Conservation (phyloP, 2,329 filamentous ascomycete genomes). For the Helotiales sp. region DNA sequence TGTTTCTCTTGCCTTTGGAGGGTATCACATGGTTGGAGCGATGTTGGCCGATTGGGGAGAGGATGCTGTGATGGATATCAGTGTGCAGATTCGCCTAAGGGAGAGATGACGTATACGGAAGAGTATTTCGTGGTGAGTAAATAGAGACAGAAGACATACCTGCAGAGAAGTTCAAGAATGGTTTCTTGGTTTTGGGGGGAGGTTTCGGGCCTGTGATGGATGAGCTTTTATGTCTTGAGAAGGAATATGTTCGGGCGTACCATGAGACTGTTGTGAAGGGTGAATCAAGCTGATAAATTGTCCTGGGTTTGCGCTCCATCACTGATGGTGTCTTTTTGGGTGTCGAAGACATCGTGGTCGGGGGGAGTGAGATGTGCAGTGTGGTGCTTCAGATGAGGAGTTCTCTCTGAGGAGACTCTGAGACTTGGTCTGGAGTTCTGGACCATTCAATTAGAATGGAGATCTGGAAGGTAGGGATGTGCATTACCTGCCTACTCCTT, state of each 20-base stretch:
- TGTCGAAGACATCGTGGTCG: slow-evolving; percentile 5
- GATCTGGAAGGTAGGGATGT: neutral
- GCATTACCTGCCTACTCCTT: neutral
- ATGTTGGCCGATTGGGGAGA: slow-evolving; percentile 67
- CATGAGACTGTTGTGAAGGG: slow-evolving; percentile 66
- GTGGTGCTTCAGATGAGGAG: neutral
- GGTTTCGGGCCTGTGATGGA: slow-evolving; percentile 61
- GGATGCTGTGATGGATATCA: slow-evolving; percentile 52
- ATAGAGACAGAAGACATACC: slow-evolving; percentile 48
- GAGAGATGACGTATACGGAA: neutral
- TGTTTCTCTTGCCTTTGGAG: slow-evolving; percentile 66
- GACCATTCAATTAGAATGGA: neutral
- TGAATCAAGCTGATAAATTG: slow-evolving; percentile 68
- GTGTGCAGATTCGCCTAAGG: neutral
- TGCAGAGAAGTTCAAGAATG: slow-evolving; percentile 70
- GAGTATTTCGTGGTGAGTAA: neutral
- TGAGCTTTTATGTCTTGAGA: slow-evolving; percentile 14
- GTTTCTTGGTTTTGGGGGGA: slow-evolving; percentile 62
- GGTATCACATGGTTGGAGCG: slow-evolving; percentile 57
- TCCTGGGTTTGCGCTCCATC: slow-evolving; percentile 60
- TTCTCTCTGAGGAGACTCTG: neutral
- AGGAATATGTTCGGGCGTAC: slow-evolving; percentile 47
- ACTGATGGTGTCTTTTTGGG: neutral
- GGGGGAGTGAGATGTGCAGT: neutral
- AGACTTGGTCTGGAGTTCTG: neutral